Conservation (phyloP, 202 grass and related monocot species). For the Schoenoplectus tabernaemontani region DNA sequence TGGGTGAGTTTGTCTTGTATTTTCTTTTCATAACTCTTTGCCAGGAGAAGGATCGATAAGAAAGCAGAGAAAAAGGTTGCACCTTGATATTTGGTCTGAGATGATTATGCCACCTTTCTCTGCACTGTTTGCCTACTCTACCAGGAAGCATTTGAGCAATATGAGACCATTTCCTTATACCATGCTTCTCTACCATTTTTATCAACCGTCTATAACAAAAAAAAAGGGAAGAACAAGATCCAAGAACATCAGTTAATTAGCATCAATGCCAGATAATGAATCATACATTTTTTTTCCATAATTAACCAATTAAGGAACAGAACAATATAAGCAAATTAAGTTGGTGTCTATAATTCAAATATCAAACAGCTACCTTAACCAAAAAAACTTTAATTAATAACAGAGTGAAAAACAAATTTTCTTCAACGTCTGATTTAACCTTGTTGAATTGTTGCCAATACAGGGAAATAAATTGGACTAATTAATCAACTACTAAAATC, state of each 20-base stretch:
- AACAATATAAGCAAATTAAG: not conserved
- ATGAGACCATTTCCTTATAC: conserved; percentile 86
- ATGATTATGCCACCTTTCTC: conserved; percentile 99
- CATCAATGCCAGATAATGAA: no score
- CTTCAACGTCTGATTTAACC: no score
- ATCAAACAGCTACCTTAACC: no score
- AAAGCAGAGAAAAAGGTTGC: not conserved
- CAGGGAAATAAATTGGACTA: no score
- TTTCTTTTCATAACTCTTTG: not conserved
- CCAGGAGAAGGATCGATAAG: not conserved
- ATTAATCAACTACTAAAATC: not conserved
- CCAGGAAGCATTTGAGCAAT: conserved; percentile 77
- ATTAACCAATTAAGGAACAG: not conserved
- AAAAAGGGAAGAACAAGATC: no score
- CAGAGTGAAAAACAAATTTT: no score
- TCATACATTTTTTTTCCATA: no score
- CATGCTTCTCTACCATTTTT: conserved; percentile 73
- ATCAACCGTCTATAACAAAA: conserved; percentile 45
- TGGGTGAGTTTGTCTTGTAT: no score
- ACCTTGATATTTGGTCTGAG: conserved; percentile 97
- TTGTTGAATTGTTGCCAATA: no score
- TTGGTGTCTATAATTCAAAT: no score
- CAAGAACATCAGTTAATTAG: no score
- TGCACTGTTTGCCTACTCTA: conserved; percentile 92
- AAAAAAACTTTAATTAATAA: no score